Conservation (phyloP, 768 basidiomycete genomes). For the Antrodiella citrinella region DNA sequence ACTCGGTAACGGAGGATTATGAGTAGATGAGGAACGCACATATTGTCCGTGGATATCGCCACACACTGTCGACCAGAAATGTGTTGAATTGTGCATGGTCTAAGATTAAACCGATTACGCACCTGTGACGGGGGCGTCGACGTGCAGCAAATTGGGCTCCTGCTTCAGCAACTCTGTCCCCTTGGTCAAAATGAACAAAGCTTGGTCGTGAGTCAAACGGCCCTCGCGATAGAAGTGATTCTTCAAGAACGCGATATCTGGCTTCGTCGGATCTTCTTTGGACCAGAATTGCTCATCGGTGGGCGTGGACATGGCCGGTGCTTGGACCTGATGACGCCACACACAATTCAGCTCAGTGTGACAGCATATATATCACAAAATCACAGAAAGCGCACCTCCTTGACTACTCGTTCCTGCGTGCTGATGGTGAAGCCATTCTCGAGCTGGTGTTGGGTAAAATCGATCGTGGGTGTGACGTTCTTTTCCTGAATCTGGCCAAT, state of each 20-base stretch:
- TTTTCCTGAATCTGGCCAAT: slow-evolving; percentile 55
- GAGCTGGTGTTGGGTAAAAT: slow-evolving; percentile 87
- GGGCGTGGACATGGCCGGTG: slow-evolving; percentile 88
- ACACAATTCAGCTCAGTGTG: background rate
- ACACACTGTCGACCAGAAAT: slow-evolving; percentile 35
- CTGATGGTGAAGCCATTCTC: slow-evolving; percentile 89
- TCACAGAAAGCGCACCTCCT: slow-evolving; percentile 59
- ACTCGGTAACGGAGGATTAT: background rate
- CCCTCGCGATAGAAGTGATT: slow-evolving; percentile 99
- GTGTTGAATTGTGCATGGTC: slow-evolving; percentile 10
- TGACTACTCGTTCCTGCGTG: slow-evolving; percentile 93
- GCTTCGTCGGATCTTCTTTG: slow-evolving; percentile 75
- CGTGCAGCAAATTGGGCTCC: slow-evolving; percentile 87
- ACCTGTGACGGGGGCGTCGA: slow-evolving; percentile 99
- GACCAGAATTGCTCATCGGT: slow-evolving; percentile 94
- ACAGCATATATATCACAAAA: slow-evolving; percentile 8
- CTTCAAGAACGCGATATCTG: slow-evolving; percentile 93
- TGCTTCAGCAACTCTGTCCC: slow-evolving; percentile 74
- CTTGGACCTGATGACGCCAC: slow-evolving; percentile 69
- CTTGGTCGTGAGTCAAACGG: slow-evolving; percentile 88
- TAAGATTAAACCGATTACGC: slow-evolving; percentile 19
- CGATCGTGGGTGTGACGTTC: slow-evolving; percentile 51
- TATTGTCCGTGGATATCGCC: slow-evolving; percentile 99
- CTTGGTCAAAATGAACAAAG: slow-evolving; percentile 85
- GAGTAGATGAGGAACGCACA: slow-evolving; percentile 33